Conservation (phyloP, 192 early-diverging fungal species). For the Coemansia sp. region DNA sequence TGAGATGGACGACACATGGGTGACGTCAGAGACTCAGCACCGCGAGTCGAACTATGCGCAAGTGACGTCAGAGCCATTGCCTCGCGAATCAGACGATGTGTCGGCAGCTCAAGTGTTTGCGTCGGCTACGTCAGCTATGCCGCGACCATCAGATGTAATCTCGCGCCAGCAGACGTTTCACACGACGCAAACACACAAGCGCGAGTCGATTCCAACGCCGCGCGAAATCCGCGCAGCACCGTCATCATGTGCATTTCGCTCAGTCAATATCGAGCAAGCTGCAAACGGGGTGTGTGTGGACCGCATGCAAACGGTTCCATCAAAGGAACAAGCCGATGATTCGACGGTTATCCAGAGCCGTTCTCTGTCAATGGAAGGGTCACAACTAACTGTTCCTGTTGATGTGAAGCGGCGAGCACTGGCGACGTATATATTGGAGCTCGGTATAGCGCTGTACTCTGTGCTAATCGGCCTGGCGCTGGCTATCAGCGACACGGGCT, state of each 20-base stretch:
- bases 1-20: conserved; percentile 23
- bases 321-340: background rate
- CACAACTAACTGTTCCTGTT: background rate
- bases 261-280: background rate
- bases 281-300: no score
- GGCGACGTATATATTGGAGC: conserved; percentile 67
- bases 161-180: conserved; percentile 21
- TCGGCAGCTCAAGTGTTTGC: conserved; percentile 9
- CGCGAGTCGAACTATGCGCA: conserved; percentile 8
- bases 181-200: conserved; percentile 23
- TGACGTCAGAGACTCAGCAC: conserved; percentile 1
- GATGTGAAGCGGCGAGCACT: conserved; percentile 44
- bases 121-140: conserved; percentile 12
- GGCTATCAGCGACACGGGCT: conserved; percentile 43
- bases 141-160: conserved; percentile 1
- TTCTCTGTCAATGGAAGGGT: background rate
- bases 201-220: conserved; percentile 35
- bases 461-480: conserved; percentile 72
- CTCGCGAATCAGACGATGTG: background rate
- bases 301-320: no score
- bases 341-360: conserved; percentile 32
- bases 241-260: conserved; percentile 16
- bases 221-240: conserved; percentile 19
- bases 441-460: conserved; percentile 74
- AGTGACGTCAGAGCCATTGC: background rate